Conservation (phyloP, 345 rosid genomes). For the Corchorus olitorius region DNA sequence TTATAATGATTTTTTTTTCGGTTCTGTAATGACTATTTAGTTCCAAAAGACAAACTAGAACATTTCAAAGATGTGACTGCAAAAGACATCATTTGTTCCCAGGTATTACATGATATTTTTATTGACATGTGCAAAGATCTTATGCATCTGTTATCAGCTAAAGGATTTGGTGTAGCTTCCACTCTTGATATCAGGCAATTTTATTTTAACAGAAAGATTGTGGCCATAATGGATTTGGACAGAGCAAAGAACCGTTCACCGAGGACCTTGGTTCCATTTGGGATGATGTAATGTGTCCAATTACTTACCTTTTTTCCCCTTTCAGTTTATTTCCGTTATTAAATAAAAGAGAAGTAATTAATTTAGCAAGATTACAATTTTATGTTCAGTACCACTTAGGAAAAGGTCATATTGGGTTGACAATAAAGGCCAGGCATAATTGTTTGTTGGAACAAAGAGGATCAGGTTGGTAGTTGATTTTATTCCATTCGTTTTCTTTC, state of each 20-base stretch:
- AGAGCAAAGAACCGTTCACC: constrained; percentile 65
- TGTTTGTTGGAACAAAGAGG: constrained; percentile 77
- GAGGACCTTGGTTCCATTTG: constrained; percentile 82
- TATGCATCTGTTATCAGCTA: too few relatives aligned
- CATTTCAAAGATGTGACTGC: too few relatives aligned
- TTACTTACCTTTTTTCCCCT: neutral
- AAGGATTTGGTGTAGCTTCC: too few relatives aligned
- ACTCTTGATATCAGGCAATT: too few relatives aligned
- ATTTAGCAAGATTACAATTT: constrained; percentile 47
- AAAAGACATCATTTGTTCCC: too few relatives aligned
- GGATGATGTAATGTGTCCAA: constrained; percentile 63
- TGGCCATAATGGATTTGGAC: constrained; percentile 70
- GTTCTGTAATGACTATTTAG: too few relatives aligned
- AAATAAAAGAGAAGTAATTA: neutral
- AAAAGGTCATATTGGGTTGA: too few relatives aligned
- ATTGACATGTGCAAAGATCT: too few relatives aligned
- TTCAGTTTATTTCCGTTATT: neutral
- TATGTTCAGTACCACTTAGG: constrained; percentile 23
- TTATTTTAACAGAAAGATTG: too few relatives aligned
- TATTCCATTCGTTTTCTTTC: constrained; percentile 7
- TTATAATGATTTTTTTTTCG: too few relatives aligned
- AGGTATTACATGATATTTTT: too few relatives aligned
- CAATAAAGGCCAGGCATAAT: constrained; percentile 35
- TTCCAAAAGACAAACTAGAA: too few relatives aligned
- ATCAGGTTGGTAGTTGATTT: constrained; percentile 60